Evolutionary conservation across 2,329 filamentous ascomycete genomes (phyloP), one percentile per base, ranked within the genome.

Genomic region (Paecilomyces sp.): DNA sequence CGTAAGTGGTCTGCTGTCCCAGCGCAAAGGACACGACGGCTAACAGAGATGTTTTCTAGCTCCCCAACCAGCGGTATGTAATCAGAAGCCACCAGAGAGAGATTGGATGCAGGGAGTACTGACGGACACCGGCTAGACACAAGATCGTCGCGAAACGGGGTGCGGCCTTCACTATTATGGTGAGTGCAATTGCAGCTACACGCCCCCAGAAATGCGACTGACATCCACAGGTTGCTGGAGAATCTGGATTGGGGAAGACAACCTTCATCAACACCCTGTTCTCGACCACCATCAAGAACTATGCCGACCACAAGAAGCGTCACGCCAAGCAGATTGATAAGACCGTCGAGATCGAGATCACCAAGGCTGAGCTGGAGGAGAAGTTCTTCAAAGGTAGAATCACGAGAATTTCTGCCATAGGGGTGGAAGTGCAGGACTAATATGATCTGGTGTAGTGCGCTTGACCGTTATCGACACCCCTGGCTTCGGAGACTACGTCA

Each of bases 251-350:
- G 70, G 94, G 94, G 83, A 99, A 99, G 87, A 99, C 95, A 28
- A 99, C 94, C 72, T 99, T 99, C 81, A 97, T 99, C 87, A 99
- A 99, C 88, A 99, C 94, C 62, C 88, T 99, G 63, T 99, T 99
- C 85, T 99, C 94, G 64, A 99, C 95, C 67, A 99, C 94, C 71
- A 99, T 99, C 86, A 99, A 99, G 86, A 99, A 97, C 86, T 99
- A 99, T 79, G 94, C 94, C 85, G 94, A 99, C 80, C 93, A 99
- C 86, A 96, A 96, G 85, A 90, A 92, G 80, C 91, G 94, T 75
- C 94, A 99, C 80, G 91, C 94, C 81, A 99, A 99, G 87, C 94
- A 99, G 83, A 87, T 97, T 69, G 94, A 99, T 83, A 97, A 97
- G 86, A 99, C 94, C 11, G 94, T 99, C 66, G 95, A 99, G 83